Evolutionary conservation across 2,329 filamentous ascomycete genomes (phyloP), one percentile per base, ranked within the genome.

Genomic region (Aschersonia sp.): DNA sequence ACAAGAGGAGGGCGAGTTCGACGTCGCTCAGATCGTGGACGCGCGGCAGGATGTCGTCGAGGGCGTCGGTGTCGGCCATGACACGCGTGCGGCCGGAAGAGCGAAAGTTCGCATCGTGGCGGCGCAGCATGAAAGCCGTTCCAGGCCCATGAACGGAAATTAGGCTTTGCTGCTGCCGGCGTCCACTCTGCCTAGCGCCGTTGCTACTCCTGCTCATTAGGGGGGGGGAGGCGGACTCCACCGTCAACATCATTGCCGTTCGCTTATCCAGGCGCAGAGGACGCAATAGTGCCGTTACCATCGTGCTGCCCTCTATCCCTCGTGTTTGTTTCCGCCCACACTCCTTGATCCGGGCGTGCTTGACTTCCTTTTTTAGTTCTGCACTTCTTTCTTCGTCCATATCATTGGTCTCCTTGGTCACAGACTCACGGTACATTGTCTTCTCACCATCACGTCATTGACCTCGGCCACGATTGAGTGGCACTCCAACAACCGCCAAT

Each of bases 1-100:
- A 89, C 46, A 96, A 77, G 41, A 97, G 74, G 10, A 85, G 69
- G 30, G 91, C 92, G 51, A 97, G 78, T 66, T 96, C 89, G 41
- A 96, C 74, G 67, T 96, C 89, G 58, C 83, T 85, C 53, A 97
- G 73, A 55, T 79, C 75, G 59, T 89, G 84, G 56, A 94, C 77
- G 63, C 83, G 84, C 53, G 77, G 71, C 51, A 82, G 69, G 52
- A 89, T 43, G 44, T 44, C 43, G 42, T 30, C 20, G 49, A 44
- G 28, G 5, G 43, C 20, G 43, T 9, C n/a, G 43, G 43, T 28
- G 43, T 29, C 30, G 43, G 43, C n/a, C 43, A 44, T 44, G 43
- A 31, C 29, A 29, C 9, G 43, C 43, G 43, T 7, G 29, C 32
- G 32, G 7, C 20, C 20, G 20, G 20, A 20, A 20, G 20, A 20